phyloP scores from a whole-genome alignment of 345 rosid species.

The Populus pruinosa region DNA sequence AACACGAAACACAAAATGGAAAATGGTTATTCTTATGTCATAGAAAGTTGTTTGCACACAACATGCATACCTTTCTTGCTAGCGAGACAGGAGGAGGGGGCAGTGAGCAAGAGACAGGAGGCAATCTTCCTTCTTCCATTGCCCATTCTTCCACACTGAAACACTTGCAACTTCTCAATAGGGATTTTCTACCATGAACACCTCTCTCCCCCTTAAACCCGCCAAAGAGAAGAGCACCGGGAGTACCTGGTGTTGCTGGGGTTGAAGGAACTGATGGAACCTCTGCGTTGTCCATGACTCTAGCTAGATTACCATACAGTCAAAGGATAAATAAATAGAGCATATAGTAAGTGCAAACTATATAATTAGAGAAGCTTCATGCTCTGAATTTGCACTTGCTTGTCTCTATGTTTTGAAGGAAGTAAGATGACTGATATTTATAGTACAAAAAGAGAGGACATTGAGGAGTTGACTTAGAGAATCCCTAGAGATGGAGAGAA shows the following conservation, averaged over 20 bases:
- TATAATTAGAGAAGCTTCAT: neutral
- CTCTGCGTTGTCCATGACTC: conserved; percentile 51
- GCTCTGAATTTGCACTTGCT: neutral
- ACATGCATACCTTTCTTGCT: conserved; percentile 53
- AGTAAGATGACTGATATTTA: conserved; percentile 29
- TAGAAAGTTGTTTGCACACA: neutral
- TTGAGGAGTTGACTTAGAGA: conserved; percentile 35
- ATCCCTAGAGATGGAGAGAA: conserved; percentile 13
- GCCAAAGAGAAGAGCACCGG: conserved; percentile 61
- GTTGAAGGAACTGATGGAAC: conserved; percentile 65
- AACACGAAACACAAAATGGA: neutral
- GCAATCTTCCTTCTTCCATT: conserved; percentile 65
- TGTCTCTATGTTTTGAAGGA: conserved; percentile 5
- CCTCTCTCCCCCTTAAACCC: conserved; percentile 41
- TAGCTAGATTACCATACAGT: neutral
- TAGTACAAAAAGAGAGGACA: conserved; percentile 11
- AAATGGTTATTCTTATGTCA: neutral
- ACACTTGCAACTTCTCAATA: conserved; percentile 58
- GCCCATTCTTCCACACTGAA: conserved; percentile 67
- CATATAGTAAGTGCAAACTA: neutral
- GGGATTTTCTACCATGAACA: conserved; percentile 42
- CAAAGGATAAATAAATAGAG: neutral
- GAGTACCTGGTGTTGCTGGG: conserved; percentile 70
- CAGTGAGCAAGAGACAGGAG: conserved; percentile 63
- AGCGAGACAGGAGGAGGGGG: conserved; percentile 69